Evolutionary conservation across 768 basidiomycete genomes (phyloP), one percentile per base, ranked within the genome.

Genomic region (Boletus rubescentipes): DNA sequence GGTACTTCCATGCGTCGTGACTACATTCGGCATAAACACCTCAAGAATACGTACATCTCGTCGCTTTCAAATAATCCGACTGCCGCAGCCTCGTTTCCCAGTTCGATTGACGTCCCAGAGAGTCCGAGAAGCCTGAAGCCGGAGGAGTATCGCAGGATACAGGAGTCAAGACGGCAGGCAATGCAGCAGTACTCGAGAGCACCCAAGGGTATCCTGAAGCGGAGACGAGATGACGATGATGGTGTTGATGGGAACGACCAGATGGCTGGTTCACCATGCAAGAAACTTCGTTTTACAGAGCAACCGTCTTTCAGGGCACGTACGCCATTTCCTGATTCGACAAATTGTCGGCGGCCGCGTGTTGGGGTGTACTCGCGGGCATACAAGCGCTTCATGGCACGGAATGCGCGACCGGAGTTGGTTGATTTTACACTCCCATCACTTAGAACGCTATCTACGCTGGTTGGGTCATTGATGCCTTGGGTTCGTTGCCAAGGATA

Each of bases 401-500:
- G 52, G 4, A 14, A n/a, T 8, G 32, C 39, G 20, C 64, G 57
- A 42, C 61, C 57, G 7, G 61, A 70, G 48, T 48, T 57, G 51
- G 53, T 72, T 9, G 54, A 70, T 39, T 69, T 71, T n/a, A 68
- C 65, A 0, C 59, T 71, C 7, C 69, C 69, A 10, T 71, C 71
- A 16, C 49, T 71, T 16, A 62, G 67, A 20, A 72, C 63, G 36
- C 43, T 71, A n/a, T 71, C 71, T 8, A 55, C 59, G 32, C 66
- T 72, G 5, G 64, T 70, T 38, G 69, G 67, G 20, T 65, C 67
- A 4, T 18, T 72, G 48, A 65, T 70, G 59, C 63, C 67, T 3
- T 71, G 69, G 68, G 53, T 67, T 21, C 62, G 58, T 21, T 70
- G 54, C 23, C 42, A 46, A 38, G 44, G 47, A 44, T 52, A 47